phyloP scores from a whole-genome alignment of 1,284 basidiomycete genomes.

The Apiotrichum montevideense region DNA sequence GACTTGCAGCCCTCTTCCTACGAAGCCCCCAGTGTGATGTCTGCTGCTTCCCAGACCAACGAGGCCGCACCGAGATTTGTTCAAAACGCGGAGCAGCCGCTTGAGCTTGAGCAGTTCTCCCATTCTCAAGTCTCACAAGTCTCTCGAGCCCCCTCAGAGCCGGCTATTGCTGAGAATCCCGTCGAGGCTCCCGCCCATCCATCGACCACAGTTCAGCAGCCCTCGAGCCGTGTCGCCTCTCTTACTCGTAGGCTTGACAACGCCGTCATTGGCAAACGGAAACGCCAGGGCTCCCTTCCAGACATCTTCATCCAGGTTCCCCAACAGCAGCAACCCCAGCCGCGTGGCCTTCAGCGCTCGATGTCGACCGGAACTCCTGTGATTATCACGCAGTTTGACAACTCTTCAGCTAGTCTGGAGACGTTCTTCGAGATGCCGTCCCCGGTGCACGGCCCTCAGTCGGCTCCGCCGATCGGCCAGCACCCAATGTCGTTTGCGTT shows the following conservation, averaged over 20 bases:
- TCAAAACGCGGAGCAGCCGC: too few species aligned
- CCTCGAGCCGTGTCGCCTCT: neutral
- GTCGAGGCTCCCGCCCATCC: neutral
- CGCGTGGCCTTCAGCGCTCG: conserved; percentile 12
- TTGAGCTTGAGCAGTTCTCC: too few species aligned
- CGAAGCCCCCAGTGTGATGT: neutral
- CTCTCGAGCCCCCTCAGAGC: neutral
- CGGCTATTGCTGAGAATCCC: neutral
- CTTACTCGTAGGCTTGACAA: neutral
- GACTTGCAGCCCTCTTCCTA: neutral
- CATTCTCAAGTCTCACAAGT: too few species aligned
- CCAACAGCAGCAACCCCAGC: neutral
- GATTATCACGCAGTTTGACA: neutral
- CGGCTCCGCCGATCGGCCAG: conserved; percentile 8
- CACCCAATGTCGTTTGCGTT: conserved; percentile 10
- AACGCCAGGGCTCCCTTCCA: conserved; percentile 17
- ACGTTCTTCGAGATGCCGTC: neutral
- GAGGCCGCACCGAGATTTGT: neutral
- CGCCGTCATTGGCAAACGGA: conserved; percentile 6
- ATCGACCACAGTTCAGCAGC: neutral
- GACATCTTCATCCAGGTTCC: conserved; percentile 10
- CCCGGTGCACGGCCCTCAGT: conserved; percentile 1
- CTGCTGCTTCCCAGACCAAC: neutral
- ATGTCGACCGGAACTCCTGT: conserved; percentile 9
- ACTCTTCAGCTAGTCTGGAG: neutral